Conservation (phyloP, 2,329 filamentous ascomycete genomes). For the Corynespora cassiicola region DNA sequence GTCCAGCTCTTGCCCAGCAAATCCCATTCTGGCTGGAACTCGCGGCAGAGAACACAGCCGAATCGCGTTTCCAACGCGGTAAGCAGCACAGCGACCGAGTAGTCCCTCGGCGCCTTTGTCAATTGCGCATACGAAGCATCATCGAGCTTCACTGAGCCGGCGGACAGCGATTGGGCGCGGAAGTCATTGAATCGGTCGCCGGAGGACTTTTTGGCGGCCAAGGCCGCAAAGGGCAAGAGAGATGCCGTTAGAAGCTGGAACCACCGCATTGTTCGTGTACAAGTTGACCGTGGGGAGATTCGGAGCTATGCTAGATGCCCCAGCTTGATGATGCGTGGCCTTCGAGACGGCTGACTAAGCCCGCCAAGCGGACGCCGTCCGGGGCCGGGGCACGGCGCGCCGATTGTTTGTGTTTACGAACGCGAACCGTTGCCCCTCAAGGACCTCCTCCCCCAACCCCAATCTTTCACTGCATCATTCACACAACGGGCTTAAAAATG, state of each 20-base stretch:
- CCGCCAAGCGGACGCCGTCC: constrained; percentile 15
- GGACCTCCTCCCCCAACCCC: constrained; percentile 14
- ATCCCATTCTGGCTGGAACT: constrained; percentile 96
- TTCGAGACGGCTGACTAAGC: constrained; percentile 33
- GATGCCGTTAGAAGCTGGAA: constrained; percentile 67
- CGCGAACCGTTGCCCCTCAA: constrained; percentile 34
- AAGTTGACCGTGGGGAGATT: constrained; percentile 20
- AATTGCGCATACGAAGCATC: constrained; percentile 78
- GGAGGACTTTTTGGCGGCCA: constrained; percentile 69
- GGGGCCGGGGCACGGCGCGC: constrained; percentile 8
- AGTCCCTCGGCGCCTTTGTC: constrained; percentile 80
- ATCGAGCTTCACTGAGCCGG: constrained; percentile 76
- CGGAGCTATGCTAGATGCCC: constrained; percentile 24
- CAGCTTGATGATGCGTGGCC: constrained; percentile 25
- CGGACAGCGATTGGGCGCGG: constrained; percentile 70
- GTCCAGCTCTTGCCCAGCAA: constrained; percentile 85
- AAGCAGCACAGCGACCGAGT: constrained; percentile 80
- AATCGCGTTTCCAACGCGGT: constrained; percentile 86
- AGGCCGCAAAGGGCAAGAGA: constrained; percentile 65
- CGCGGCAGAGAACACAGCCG: constrained; percentile 83
- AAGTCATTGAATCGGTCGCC: constrained; percentile 74
- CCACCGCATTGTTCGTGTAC: constrained; percentile 66
- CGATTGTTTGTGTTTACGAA: constrained; percentile 42
- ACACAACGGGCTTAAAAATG: constrained; percentile 30
- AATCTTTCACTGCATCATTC: constrained; percentile 16